Conservation (phyloP, 208 protist species). For the Trypanosoma boissoni region DNA sequence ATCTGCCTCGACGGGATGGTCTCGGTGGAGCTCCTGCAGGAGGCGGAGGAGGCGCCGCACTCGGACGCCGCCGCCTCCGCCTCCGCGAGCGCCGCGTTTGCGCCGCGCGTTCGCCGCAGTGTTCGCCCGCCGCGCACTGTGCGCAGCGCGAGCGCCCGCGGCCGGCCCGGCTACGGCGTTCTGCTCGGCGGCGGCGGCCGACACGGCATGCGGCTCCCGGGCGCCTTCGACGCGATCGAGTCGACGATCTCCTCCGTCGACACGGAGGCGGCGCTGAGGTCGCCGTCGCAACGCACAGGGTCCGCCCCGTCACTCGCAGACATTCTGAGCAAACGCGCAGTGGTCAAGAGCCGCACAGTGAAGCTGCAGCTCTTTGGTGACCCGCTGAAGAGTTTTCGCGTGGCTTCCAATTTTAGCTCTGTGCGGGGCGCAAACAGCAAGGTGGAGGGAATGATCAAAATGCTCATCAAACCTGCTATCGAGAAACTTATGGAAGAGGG, state of each 20-base stretch:
- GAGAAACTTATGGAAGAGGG: conserved; percentile 81
- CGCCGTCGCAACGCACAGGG: conserved; percentile 6
- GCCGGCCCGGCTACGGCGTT: conserved; percentile 61
- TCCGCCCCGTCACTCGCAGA: conserved; percentile 38
- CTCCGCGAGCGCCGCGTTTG: conserved; percentile 1
- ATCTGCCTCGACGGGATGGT: conserved; percentile 75
- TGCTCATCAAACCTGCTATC: conserved; percentile 74
- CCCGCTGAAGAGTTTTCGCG: conserved; percentile 75
- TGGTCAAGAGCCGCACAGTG: conserved; percentile 47
- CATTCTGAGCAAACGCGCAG: conserved; percentile 40
- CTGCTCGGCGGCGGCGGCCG: conserved; percentile 73
- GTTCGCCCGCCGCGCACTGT: conserved; percentile 1
- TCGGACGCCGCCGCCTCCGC: not conserved
- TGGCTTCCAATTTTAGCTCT: conserved; percentile 75
- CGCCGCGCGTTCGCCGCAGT: not conserved
- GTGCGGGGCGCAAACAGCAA: conserved; percentile 73
- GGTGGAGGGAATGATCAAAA: conserved; percentile 71
- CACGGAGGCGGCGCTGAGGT: conserved; percentile 3
- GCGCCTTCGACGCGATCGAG: conserved; percentile 19
- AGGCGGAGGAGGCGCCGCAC: conserved; percentile 39
- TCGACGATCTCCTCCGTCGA: conserved; percentile 14
- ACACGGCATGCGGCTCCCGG: conserved; percentile 71
- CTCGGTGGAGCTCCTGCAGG: conserved; percentile 79
- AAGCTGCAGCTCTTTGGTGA: conserved; percentile 85
- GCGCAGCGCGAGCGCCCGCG: conserved; percentile 3